Evolutionary conservation across 164 flowering plant species (phyloP).

Genomic region (Brasenia schreberi): DNA sequence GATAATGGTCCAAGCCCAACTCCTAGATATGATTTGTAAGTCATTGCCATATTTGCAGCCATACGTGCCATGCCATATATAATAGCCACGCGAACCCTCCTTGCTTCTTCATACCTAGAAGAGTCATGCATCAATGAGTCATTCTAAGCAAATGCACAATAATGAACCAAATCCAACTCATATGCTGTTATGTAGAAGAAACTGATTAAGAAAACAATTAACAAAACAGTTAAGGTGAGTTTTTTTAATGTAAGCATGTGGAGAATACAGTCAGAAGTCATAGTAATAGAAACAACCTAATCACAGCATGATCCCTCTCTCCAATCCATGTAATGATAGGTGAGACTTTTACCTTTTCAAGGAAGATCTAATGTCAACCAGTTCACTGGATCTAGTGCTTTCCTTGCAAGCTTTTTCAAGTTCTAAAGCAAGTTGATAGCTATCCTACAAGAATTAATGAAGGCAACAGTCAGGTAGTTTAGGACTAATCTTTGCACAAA

Average conservation of each 20-base stretch:
- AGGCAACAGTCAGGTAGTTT: background rate
- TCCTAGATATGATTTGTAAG: conserved; percentile 87
- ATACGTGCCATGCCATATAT: conserved; percentile 90
- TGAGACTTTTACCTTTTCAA: conserved; percentile 38
- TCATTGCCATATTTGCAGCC: conserved; percentile 94
- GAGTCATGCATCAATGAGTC: background rate
- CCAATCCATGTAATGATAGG: background rate
- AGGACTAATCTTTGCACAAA: background rate
- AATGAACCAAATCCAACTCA: background rate
- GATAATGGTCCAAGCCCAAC: conserved; percentile 91
- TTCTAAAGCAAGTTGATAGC: conserved; percentile 81
- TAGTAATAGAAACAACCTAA: too few relatives aligned
- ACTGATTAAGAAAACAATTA: background rate
- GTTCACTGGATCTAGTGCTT: conserved; percentile 35
- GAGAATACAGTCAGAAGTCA: too few relatives aligned
- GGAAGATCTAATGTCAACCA: conserved; percentile 54
- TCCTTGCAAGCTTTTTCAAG: conserved; percentile 67
- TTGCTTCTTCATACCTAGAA: conserved; percentile 61
- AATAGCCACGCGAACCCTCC: conserved; percentile 70
- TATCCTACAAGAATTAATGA: conserved; percentile 35
- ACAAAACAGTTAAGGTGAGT: too few relatives aligned
- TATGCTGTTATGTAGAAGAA: background rate
- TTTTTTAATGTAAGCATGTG: too few relatives aligned
- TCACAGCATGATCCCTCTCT: too few relatives aligned
- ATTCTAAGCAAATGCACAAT: background rate